Percentiles rank a stretch among this genome's conserved stretches.
Conservation (phyloP, 306 rosid species). For the Lagenaria siceraria region DNA sequence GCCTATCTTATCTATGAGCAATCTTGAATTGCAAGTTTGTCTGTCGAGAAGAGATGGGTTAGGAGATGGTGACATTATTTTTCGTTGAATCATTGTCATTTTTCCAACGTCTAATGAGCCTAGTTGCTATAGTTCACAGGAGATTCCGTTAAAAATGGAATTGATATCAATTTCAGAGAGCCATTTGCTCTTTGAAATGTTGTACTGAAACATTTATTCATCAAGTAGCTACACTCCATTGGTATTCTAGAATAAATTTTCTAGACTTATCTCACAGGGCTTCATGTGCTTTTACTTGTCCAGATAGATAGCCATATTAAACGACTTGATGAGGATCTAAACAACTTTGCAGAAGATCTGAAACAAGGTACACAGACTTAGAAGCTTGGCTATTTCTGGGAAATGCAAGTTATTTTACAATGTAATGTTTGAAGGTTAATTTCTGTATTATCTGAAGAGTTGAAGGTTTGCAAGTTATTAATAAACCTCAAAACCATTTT, state of each 20-base stretch:
- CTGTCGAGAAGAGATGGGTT: background rate
- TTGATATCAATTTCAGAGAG: background rate
- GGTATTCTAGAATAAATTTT: background rate
- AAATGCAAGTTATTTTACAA: background rate
- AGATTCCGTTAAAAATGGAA: background rate
- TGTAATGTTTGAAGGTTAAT: background rate
- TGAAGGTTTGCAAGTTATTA: background rate
- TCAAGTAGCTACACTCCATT: background rate
- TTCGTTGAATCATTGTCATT: background rate
- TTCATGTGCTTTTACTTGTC: slow-evolving; percentile 22
- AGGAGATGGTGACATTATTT: background rate
- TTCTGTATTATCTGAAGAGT: background rate
- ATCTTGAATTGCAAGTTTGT: background rate
- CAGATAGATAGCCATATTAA: slow-evolving; percentile 95
- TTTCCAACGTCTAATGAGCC: background rate
- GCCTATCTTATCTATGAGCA: background rate
- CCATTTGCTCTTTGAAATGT: background rate
- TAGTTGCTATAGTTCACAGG: background rate
- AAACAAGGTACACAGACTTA: slow-evolving; percentile 60
- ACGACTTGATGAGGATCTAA: slow-evolving; percentile 91
- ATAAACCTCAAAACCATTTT: background rate
- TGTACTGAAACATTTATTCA: background rate
- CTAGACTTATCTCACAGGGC: slow-evolving; percentile 9
- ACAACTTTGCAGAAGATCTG: slow-evolving; percentile 83
- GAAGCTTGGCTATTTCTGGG: background rate